A percentile compares a stretch with the other conserved stretches of the same genome.
Conservation (phyloP, 345 rosid genomes). For the Pseudoturritis turrita region DNA sequence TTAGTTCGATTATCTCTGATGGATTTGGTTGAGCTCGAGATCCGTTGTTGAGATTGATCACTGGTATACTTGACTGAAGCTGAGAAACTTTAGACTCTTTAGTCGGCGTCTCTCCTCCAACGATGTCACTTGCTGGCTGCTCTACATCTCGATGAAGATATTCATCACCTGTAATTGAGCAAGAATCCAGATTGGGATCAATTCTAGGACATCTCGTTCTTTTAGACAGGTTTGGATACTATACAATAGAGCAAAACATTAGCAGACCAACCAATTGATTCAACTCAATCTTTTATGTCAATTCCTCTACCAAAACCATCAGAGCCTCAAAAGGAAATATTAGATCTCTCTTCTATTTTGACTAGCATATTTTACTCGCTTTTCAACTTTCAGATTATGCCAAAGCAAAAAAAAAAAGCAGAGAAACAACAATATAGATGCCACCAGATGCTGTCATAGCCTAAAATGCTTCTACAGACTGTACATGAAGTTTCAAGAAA, state of each 20-base stretch:
- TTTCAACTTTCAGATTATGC: neutral
- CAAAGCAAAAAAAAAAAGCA: neutral
- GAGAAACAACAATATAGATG: neutral
- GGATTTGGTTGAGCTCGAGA: constrained; percentile 15
- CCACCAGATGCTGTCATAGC: neutral
- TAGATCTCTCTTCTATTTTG: neutral
- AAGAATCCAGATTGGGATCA: neutral
- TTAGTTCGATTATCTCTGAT: constrained; percentile 48
- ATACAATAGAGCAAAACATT: neutral
- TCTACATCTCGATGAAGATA: neutral
- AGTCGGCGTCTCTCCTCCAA: neutral
- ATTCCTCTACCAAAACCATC: neutral
- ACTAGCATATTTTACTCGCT: neutral
- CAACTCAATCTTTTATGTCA: neutral
- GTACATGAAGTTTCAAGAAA: neutral
- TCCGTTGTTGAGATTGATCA: neutral
- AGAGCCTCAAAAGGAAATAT: neutral
- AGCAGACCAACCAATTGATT: neutral
- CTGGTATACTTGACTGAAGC: neutral
- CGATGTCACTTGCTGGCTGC: constrained; percentile 10
- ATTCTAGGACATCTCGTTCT: neutral
- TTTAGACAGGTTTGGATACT: neutral
- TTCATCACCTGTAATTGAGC: constrained; percentile 20
- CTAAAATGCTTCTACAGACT: neutral
- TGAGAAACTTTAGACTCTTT: constrained; percentile 3